These are phyloP conservation scores for Moricandia arvensis DNA, from an alignment of 345 rosid species.

Conservation along the genomic window DNA sequence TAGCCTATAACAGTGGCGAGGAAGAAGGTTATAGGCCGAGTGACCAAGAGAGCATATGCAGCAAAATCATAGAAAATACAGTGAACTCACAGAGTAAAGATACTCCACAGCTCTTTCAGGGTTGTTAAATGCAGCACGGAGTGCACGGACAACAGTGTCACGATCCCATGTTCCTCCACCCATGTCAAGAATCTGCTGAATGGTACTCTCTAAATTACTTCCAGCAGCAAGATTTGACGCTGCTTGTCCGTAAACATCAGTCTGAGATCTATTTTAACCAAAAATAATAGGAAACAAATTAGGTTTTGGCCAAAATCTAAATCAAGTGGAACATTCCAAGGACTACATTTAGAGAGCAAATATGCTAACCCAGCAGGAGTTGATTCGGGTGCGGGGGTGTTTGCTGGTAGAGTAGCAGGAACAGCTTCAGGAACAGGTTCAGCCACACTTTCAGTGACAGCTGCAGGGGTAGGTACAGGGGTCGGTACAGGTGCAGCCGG, in stretches of 20 bases:
- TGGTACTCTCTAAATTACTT: constrained; percentile 66
- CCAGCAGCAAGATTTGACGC: constrained; percentile 92
- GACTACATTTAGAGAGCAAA: constrained; percentile 35
- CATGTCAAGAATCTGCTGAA: constrained; percentile 94
- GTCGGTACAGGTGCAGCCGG: not conserved
- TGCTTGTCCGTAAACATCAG: constrained; percentile 70
- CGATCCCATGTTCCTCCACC: constrained; percentile 97
- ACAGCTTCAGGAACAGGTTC: constrained; percentile 20
- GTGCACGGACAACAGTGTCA: constrained; percentile 82
- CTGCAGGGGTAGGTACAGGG: not conserved
- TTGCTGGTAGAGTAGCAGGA: constrained; percentile 32
- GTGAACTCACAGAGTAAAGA: constrained; percentile 68
- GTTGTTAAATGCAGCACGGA: constrained; percentile 90
- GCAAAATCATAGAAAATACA: not conserved
- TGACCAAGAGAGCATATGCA: not conserved
- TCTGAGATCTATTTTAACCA: constrained; percentile 50
- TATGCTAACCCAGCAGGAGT: constrained; percentile 32
- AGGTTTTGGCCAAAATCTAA: constrained; percentile 11
- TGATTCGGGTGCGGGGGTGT: constrained; percentile 43
- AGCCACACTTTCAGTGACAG: constrained; percentile 15
- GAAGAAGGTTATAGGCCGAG: not conserved
- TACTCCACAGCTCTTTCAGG: constrained; percentile 99
- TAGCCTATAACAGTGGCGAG: constrained; percentile 1
- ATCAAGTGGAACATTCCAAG: constrained; percentile 3
- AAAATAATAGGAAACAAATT: constrained; percentile 1